A percentile compares a stretch with the other conserved stretches of the same genome.
phyloP scores from a whole-genome alignment of 2,329 filamentous ascomycete genomes.

The Myriosclerotinia scirpicola region DNA sequence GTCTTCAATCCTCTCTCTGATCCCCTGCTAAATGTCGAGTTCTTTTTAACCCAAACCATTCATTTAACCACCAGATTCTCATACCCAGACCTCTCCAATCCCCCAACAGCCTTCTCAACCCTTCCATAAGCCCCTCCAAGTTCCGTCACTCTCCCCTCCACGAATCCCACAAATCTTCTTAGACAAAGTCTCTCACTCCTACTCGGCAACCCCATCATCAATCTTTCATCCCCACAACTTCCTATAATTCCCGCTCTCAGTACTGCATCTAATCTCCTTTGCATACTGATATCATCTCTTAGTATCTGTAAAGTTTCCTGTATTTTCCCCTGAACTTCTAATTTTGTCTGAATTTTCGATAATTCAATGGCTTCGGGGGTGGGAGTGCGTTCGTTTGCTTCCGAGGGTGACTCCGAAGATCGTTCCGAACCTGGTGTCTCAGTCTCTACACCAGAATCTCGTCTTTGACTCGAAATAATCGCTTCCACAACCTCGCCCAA shows the following conservation, averaged over 20 bases:
- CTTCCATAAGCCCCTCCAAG: conserved; percentile 13
- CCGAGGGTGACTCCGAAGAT: not conserved
- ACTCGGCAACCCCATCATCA: conserved; percentile 21
- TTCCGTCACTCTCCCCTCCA: conserved; percentile 20
- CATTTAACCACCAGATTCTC: conserved; percentile 5
- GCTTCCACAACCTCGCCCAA: conserved; percentile 13
- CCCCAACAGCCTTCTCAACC: conserved; percentile 17
- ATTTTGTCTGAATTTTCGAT: not conserved
- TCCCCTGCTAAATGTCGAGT: too few species aligned
- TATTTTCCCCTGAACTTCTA: conserved; percentile 7
- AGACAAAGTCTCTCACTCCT: conserved; percentile 21
- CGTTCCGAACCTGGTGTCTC: not conserved
- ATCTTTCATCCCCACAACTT: conserved; percentile 17
- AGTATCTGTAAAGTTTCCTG: conserved; percentile 11
- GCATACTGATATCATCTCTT: conserved; percentile 16
- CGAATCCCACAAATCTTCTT: conserved; percentile 21
- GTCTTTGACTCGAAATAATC: conserved; percentile 10
- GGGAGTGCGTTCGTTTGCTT: not conserved
- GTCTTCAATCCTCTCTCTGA: not conserved
- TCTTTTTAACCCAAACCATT: not conserved
- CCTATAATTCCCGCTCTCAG: conserved; percentile 19
- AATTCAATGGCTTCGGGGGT: conserved; percentile 4
- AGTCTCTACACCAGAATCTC: conserved; percentile 2
- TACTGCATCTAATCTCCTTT: conserved; percentile 18
- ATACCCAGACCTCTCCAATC: conserved; percentile 12